Base-by-base conservation (phyloP, 176 grass and related monocot genomes). In the Puccinellia tenuiflora region DNA sequence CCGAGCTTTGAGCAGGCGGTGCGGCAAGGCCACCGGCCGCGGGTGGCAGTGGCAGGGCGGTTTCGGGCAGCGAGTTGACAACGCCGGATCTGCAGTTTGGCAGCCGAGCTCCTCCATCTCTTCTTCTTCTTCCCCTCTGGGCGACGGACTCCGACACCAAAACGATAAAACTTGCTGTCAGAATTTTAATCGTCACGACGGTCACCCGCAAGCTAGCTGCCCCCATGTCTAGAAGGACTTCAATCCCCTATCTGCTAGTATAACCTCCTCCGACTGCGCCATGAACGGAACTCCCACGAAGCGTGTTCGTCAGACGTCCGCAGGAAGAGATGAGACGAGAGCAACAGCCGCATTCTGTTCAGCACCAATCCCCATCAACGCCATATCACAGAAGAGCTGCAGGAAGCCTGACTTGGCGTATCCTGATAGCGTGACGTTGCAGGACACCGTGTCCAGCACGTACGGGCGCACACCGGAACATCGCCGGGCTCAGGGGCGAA, bases 341-440 rank as follows among this genome's bases (percentile, higher is more conserved):
- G 83, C 84, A 31, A 86, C 80, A 75, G 68, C 78, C 1, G 87
- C 86, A 30, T 92, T 84, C 57, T 69, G 79, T 70, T 89, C 90
- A 18, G 62, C 62, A 39, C 62, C 62, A 34, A 80, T 72, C 29
- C 60, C 83, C 65, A 40, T 77, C 50, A 17, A 60, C 35, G 50
- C 52, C 79, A 86, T 89, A 6, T 50, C 84, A 38, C 42, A 46
- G 38, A 84, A 84, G 56, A 92, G 31, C 9, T 15, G 17, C 42
- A 81, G 75, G 71, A 29, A 66, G 5, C 90, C 80, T 45, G 65
- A 35, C 38, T 51, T 89, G 26, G 73, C 76, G 34, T 86, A 83
- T 51, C 90, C 90, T 35, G 87, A 89, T n/a, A 89, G 51, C 90
- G 89, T 86, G 69, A 92, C 81, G 31, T 89, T 89, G 28, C 47